These are phyloP conservation scores for Tetragonia tetragonoides DNA, from an alignment of 148 eudicot species.

Conservation along the genomic window DNA sequence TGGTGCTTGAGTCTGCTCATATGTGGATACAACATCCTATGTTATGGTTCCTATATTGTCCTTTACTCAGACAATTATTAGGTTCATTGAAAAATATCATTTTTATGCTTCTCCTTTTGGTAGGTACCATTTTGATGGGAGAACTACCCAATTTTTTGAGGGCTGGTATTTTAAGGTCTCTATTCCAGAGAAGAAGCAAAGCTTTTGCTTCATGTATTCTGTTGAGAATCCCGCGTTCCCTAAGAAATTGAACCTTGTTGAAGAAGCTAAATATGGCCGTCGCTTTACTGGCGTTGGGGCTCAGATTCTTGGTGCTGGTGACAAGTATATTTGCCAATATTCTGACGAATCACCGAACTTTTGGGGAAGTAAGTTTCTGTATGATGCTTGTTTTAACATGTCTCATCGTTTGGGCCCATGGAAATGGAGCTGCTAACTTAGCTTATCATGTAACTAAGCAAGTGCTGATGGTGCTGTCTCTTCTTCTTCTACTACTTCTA, in stretches of 20 bases:
- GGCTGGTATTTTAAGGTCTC: conserved; percentile 99
- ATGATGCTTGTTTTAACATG: conserved; percentile 8
- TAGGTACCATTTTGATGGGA: conserved; percentile 94
- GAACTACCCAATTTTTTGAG: conserved; percentile 72
- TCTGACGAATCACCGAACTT: conserved; percentile 62
- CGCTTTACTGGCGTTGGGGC: conserved; percentile 92
- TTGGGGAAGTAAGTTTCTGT: conserved; percentile 79
- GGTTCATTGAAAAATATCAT: background rate
- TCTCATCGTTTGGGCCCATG: background rate
- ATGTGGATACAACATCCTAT: background rate
- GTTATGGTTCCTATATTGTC: background rate
- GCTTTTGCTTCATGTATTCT: conserved; percentile 96
- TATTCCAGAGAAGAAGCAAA: conserved; percentile 84
- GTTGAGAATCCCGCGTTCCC: conserved; percentile 86
- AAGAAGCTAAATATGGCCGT: conserved; percentile 61
- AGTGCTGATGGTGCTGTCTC: background rate
- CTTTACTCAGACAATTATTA: background rate
- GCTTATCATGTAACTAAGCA: background rate
- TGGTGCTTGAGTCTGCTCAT: background rate
- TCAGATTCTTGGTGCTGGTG: conserved; percentile 90
- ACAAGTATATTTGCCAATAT: conserved; percentile 89
- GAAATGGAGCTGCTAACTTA: background rate
- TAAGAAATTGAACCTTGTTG: conserved; percentile 49
- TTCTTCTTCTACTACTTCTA: background rate
- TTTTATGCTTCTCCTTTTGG: conserved; percentile 22